phyloP scores from a whole-genome alignment of 192 early-diverging fungal species.

The Paraglomus occultum region DNA sequence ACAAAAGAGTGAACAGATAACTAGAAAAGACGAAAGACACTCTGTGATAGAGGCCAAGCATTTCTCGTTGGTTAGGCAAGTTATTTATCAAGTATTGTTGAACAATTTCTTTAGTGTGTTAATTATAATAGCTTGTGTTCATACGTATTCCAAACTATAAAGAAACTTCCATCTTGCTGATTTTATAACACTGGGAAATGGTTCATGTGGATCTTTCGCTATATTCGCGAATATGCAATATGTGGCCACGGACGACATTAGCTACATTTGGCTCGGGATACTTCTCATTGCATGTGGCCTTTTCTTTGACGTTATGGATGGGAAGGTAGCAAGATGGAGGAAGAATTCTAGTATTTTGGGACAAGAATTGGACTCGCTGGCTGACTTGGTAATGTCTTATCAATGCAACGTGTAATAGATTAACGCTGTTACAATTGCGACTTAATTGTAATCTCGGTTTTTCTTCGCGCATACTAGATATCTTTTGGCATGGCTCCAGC shows the following conservation, averaged over 20 bases:
- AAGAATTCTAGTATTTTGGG: constrained; percentile 72
- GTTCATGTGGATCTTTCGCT: constrained; percentile 71
- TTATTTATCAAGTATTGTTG: background rate
- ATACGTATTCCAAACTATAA: constrained; percentile 2
- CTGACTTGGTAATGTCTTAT: constrained; percentile 67
- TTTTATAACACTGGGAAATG: constrained; percentile 84
- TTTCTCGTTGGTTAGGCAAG: constrained; percentile 24
- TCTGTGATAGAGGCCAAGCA: constrained; percentile 2
- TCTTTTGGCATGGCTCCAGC: constrained; percentile 81
- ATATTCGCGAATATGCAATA: constrained; percentile 74
- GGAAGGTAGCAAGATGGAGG: constrained; percentile 81
- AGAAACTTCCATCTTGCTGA: constrained; percentile 81
- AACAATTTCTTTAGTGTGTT: background rate
- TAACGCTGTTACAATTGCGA: background rate
- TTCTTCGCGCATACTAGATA: constrained; percentile 35
- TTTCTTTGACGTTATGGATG: constrained; percentile 73
- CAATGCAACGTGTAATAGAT: background rate
- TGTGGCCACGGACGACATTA: constrained; percentile 58
- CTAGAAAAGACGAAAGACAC: no score
- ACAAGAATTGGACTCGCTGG: constrained; percentile 87
- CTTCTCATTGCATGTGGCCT: constrained; percentile 68
- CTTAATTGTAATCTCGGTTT: background rate
- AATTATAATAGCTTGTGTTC: background rate
- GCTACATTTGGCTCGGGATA: constrained; percentile 61
- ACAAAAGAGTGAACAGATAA: no score